A percentile compares a stretch with the other conserved stretches of the same genome.
These are phyloP conservation scores for Strobilomyces echinocephalus DNA, from an alignment of 768 basidiomycete genomes.

Conservation along the genomic window DNA sequence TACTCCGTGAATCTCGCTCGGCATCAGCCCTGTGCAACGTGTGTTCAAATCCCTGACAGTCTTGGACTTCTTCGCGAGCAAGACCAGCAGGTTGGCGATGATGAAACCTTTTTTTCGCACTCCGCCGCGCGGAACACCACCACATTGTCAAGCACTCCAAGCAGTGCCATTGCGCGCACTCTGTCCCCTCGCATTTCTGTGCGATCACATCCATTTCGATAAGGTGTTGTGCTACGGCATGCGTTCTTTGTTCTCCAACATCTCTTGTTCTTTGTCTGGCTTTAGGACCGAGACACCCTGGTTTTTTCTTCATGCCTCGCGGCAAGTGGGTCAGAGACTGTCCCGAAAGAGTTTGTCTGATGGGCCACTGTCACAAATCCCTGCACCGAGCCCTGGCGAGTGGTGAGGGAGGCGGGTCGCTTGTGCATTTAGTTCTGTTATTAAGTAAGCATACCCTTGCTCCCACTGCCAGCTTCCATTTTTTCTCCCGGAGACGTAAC, in stretches of 20 bases:
- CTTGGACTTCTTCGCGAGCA: conserved; percentile 4
- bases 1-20: conserved; percentile 21
- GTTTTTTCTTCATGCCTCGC: neutral
- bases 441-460: conserved; percentile 20
- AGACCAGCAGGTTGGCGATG: neutral
- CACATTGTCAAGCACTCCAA: neutral
- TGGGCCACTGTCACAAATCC: conserved; percentile 14
- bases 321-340: conserved; percentile 2
- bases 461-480: conserved; percentile 24
- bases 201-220: conserved; percentile 10
- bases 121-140: conserved; percentile 8
- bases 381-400: conserved; percentile 18
- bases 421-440: conserved; percentile 10
- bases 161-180: conserved; percentile 12
- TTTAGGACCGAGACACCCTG: conserved; percentile 11
- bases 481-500: conserved; percentile 25
- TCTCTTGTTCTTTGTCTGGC: conserved; percentile 6
- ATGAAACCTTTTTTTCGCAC: conserved; percentile 18
- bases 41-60: conserved; percentile 5
- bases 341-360: conserved; percentile 12
- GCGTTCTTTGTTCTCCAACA: conserved; percentile 8
- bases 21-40: conserved; percentile 19
- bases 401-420: neutral
- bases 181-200: neutral
- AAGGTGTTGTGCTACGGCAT: conserved; percentile 2